Percentiles rank a stretch among this genome's conserved stretches.
phyloP scores from a whole-genome alignment of 2,329 filamentous ascomycete genomes.

The Colletotrichum aenigma region DNA sequence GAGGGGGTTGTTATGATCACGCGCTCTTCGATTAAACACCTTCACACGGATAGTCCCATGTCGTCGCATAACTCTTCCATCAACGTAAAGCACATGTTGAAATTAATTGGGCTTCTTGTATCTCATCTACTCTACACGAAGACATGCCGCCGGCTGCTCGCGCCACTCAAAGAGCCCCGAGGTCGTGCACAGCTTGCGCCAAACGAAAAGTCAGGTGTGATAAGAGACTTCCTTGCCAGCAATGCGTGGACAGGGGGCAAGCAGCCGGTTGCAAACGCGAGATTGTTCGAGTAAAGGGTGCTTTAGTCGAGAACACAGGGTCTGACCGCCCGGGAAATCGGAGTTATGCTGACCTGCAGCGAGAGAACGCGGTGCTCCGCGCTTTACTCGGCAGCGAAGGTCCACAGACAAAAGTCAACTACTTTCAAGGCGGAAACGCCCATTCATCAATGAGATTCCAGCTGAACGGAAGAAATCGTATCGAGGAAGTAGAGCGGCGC shows the following conservation, averaged over 20 bases:
- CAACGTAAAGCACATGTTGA: background rate
- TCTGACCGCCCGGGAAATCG: background rate
- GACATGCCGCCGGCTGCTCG: background rate
- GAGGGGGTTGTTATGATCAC: background rate
- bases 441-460: background rate
- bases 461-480: background rate
- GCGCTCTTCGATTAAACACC: background rate
- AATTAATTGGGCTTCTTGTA: background rate
- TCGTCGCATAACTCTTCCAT: background rate
- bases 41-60: background rate
- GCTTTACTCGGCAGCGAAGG: background rate
- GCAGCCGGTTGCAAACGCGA: background rate
- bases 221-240: background rate
- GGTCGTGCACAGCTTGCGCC: background rate
- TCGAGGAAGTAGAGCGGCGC: background rate
- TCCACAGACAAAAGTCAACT: background rate
- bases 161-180: background rate
- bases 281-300: background rate
- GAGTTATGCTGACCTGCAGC: background rate
- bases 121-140: background rate
- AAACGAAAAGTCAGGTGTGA: background rate
- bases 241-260: background rate
- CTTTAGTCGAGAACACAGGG: background rate
- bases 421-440: background rate
- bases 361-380: background rate